These are phyloP conservation scores for Immersiella caudata DNA, from an alignment of 495 filamentous ascomycete species.

Conservation along the genomic window DNA sequence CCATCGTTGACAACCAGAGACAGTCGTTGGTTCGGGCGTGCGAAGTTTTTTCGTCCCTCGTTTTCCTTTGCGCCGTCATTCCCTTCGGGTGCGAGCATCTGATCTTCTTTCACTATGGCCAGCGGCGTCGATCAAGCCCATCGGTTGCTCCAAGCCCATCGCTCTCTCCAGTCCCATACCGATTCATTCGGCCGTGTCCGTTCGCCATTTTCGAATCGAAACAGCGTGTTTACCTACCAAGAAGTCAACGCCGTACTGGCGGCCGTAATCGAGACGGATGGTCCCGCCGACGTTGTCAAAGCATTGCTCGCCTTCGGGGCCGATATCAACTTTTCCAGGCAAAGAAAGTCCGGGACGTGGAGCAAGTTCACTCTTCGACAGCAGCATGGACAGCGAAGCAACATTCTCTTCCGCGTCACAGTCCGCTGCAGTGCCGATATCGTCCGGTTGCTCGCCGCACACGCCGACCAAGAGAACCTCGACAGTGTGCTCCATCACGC, in stretches of 20 bases:
- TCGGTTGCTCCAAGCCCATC: slow-evolving; percentile 32
- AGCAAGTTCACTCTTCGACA: slow-evolving; percentile 28
- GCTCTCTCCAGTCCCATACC: slow-evolving; percentile 23
- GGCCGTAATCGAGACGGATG: slow-evolving; percentile 34
- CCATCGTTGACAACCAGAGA: background rate
- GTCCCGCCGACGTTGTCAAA: slow-evolving; percentile 32
- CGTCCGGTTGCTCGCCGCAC: slow-evolving; percentile 30
- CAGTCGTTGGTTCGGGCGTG: background rate
- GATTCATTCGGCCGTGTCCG: slow-evolving; percentile 27
- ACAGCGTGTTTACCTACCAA: slow-evolving; percentile 27
- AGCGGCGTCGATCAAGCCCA: slow-evolving; percentile 32
- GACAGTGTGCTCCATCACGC: slow-evolving; percentile 37
- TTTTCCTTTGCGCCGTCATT: background rate
- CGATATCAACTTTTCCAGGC: slow-evolving; percentile 37
- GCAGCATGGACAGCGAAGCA: slow-evolving; percentile 28
- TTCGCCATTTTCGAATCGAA: slow-evolving; percentile 23
- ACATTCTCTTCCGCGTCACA: slow-evolving; percentile 33
- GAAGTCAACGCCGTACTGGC: slow-evolving; percentile 38
- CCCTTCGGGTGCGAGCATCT: background rate
- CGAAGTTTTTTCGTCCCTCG: background rate
- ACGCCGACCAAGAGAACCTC: slow-evolving; percentile 39
- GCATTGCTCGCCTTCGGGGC: slow-evolving; percentile 35
- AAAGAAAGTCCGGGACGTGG: slow-evolving; percentile 27
- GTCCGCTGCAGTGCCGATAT: slow-evolving; percentile 33
- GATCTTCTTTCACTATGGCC: slow-evolving; percentile 22